Conservation (phyloP, 1,284 basidiomycete species). For the Moniliella sp. region DNA sequence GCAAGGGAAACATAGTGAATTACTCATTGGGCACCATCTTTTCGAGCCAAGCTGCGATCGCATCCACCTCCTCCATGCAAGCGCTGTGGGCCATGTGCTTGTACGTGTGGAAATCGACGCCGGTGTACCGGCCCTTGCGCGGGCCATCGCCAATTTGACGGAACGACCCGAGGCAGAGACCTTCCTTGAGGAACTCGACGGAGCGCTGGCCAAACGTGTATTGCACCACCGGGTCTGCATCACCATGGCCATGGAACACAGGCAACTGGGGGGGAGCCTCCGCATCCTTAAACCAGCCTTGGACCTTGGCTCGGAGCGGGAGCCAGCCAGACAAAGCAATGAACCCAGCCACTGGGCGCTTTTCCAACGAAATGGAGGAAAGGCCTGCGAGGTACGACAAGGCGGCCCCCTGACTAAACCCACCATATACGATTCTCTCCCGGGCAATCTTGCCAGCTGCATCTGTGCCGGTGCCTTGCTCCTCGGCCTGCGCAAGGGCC, state of each 20-base stretch:
- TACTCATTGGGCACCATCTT: no score
- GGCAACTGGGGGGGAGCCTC: constrained; percentile 5
- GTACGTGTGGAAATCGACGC: constrained; percentile 18
- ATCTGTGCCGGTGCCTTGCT: constrained; percentile 8
- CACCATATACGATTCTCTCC: constrained; percentile 18
- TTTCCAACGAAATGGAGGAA: constrained; percentile 5
- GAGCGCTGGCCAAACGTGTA: constrained; percentile 17
- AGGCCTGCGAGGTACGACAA: constrained; percentile 22
- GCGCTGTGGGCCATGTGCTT: constrained; percentile 26
- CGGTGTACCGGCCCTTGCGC: neutral
- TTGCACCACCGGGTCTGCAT: constrained; percentile 21
- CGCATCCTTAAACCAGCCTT: constrained; percentile 5
- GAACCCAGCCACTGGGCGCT: constrained; percentile 14
- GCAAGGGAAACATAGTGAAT: no score
- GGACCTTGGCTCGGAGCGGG: constrained; percentile 21
- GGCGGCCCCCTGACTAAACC: constrained; percentile 21
- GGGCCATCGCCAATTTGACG: constrained; percentile 1
- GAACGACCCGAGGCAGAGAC: constrained; percentile 8
- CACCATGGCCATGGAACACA: constrained; percentile 27
- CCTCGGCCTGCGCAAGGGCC: constrained; percentile 20
- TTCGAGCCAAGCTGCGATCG: neutral
- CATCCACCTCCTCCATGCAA: constrained; percentile 15
- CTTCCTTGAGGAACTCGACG: constrained; percentile 8
- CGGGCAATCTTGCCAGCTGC: constrained; percentile 6
- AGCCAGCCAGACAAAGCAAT: constrained; percentile 26